Base-by-base conservation (phyloP, 2,329 filamentous ascomycete species). In the Talaromyces sp. region DNA sequence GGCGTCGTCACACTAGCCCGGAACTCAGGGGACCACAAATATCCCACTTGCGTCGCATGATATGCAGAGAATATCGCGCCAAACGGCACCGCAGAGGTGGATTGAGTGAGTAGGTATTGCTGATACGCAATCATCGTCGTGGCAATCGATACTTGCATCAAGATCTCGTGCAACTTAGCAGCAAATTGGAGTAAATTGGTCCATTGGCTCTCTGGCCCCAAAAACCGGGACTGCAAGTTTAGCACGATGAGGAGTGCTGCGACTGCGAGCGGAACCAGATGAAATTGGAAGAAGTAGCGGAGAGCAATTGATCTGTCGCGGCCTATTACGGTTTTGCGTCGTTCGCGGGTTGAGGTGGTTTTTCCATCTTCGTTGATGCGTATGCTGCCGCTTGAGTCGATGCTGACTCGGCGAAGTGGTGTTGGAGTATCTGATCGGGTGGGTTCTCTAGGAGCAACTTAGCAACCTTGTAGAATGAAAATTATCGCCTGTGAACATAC, bases 1-100 rank as follows among this genome's bases (percentile, higher is more conserved):
- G 40, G 19, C 5, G 40, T 31, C 27, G 62, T 65, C 19, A 65
- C 22, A 31, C 31, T 56, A n/a, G 65, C 65, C 11, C 63, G 31
- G 47, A 67, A 67, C 29, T 67, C 65, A 17, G 38, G 45, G 6
- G 65, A 67, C 25, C 58, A 54, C 5, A 67, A 45, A 54, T 65
- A 65, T 6, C 45, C 34, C 22, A 65, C 29, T 5, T 59, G 38
- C 22, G 59, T 58, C 15, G 49, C 51, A 27, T 65, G 3, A 59
- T 65, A 65, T 5, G 63, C 63, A 29, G 58, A 67, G 56, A 65
- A 67, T 8, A 67, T 47, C 8, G 65, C 45, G 10, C 65, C 65
- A 25, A 67, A 65, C 3, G 65, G 65, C 15, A 67, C 22, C 3
- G 56, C 56, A 19, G 36, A 59, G 22, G 17, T 45, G 1, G 56